A percentile compares a stretch with the other conserved stretches of the same genome.
Evolutionary conservation across 108 stramenopile species (phyloP).

Genomic region (Aurantiochytrium sp.): DNA sequence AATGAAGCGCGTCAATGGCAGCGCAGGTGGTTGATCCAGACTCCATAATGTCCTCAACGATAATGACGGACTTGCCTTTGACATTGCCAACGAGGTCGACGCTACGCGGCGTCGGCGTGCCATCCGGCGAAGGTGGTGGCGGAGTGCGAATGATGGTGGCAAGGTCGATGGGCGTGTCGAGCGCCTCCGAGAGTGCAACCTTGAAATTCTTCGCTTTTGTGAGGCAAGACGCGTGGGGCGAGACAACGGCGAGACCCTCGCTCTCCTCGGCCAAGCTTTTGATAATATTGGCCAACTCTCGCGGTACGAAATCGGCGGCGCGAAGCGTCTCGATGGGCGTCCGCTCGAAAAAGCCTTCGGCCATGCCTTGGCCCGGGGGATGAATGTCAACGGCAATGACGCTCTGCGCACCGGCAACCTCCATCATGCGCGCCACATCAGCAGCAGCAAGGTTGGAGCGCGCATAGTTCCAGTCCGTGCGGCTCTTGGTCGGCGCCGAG

Average conservation of each 20-base stretch:
- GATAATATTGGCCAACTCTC: background rate
- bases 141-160: background rate
- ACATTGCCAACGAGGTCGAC: constrained; percentile 23
- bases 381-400: constrained; percentile 33
- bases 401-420: constrained; percentile 23
- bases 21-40: constrained; percentile 18
- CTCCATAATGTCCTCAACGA: constrained; percentile 41
- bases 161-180: background rate
- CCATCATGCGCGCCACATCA: constrained; percentile 27
- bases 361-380: constrained; percentile 28
- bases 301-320: background rate
- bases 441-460: constrained; percentile 14
- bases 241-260: background rate
- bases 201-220: background rate
- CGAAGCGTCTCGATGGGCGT: background rate
- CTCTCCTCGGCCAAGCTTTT: background rate
- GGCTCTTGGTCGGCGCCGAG: background rate
- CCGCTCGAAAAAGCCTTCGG: constrained; percentile 22
- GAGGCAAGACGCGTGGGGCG: background rate
- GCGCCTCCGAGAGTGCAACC: background rate
- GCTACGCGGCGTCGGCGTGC: background rate
- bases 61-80: constrained; percentile 21
- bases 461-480: background rate
- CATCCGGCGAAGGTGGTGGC: background rate
- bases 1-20: background rate